These are phyloP conservation scores for Umbilicaria muhlenbergii DNA, from an alignment of 495 filamentous ascomycete species.

Conservation along the genomic window DNA sequence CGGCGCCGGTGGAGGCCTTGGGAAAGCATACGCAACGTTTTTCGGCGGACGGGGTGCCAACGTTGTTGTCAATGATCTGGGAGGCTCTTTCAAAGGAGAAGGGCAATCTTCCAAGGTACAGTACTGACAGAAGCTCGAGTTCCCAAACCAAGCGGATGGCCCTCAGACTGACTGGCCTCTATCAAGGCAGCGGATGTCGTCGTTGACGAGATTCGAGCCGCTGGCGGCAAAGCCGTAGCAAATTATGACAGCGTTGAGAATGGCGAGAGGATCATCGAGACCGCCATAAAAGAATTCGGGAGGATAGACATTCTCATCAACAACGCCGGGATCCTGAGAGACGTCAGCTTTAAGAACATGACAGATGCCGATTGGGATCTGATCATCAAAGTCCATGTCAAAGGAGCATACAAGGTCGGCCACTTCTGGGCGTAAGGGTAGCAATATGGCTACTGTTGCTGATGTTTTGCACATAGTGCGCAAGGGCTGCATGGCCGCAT, in stretches of 20 bases:
- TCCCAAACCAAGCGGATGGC: background rate
- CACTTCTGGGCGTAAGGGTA: background rate
- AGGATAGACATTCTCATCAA: slow-evolving; percentile 92
- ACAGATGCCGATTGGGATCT: slow-evolving; percentile 94
- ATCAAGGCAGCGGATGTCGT: slow-evolving; percentile 82
- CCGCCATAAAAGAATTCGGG: slow-evolving; percentile 82
- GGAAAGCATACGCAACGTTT: slow-evolving; percentile 84
- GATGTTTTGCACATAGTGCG: slow-evolving; percentile 37
- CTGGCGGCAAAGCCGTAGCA: slow-evolving; percentile 90
- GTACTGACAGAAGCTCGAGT: background rate
- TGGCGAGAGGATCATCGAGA: slow-evolving; percentile 91
- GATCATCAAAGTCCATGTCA: slow-evolving; percentile 83
- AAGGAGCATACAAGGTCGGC: slow-evolving; percentile 76
- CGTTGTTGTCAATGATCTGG: slow-evolving; percentile 95
- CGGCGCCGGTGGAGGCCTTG: slow-evolving; percentile 87
- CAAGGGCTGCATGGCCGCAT: slow-evolving; percentile 91
- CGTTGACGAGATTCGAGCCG: slow-evolving; percentile 82
- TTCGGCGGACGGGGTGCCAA: slow-evolving; percentile 86
- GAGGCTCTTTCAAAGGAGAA: slow-evolving; percentile 88
- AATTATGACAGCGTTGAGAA: slow-evolving; percentile 97
- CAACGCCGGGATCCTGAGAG: slow-evolving; percentile 93
- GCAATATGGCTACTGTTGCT: background rate
- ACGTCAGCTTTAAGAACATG: slow-evolving; percentile 99
- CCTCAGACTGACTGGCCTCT: background rate
- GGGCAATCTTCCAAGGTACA: slow-evolving; percentile 72